These are phyloP conservation scores for sweet orange (Citrus sinensis) DNA, from an alignment of 345 rosid genomes.

Conservation along the genomic window DVS_A1.0 CM039163.1:3440501-3441000, in stretches of 20 bases:
- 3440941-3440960: too few relatives aligned
- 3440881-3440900: not conserved
- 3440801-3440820: slow-evolving; percentile 24
- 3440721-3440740: not conserved
- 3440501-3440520: not conserved
- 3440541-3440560: not conserved
- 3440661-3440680: not conserved
- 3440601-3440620: not conserved
- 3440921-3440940: too few relatives aligned
- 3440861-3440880: not conserved
- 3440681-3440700: slow-evolving; percentile 9
- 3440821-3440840: not conserved
- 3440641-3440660: not conserved
- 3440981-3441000: too few relatives aligned
- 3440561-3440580: not conserved
- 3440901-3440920: not conserved
- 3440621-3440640: not conserved
- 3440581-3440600: not conserved
- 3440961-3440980: too few relatives aligned
- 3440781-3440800: not conserved
- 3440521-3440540: not conserved
- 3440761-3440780: not conserved
- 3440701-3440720: not conserved
- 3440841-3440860: too few relatives aligned
- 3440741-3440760: slow-evolving; percentile 21